phyloP scores from a whole-genome alignment of 352 stramenopile species.

The Blastocystis sp. region DNA sequence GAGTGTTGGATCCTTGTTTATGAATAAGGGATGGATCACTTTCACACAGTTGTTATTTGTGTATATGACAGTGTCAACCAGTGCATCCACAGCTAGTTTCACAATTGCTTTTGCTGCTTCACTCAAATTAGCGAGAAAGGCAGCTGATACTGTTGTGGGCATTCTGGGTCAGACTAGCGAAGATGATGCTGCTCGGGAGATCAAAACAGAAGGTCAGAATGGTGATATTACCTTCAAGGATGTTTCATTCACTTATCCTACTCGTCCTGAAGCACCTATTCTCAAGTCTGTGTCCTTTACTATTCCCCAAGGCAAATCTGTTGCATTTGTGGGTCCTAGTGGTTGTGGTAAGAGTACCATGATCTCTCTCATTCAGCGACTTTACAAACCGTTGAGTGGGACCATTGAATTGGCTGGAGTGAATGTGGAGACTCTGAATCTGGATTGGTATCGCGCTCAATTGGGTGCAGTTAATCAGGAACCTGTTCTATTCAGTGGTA shows the following conservation, averaged over 20 bases:
- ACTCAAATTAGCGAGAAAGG: neutral
- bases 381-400: conserved; percentile 69
- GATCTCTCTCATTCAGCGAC: conserved; percentile 70
- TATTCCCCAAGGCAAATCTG: conserved; percentile 75
- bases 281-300: conserved; percentile 79
- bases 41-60: neutral
- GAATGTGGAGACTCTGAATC: neutral
- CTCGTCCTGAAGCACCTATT: conserved; percentile 76
- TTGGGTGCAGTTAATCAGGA: conserved; percentile 86
- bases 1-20: neutral
- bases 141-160: neutral
- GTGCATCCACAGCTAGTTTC: neutral
- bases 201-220: neutral
- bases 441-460: conserved; percentile 72
- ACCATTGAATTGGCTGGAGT: neutral
- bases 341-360: conserved; percentile 46
- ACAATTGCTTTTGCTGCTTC: conserved; percentile 11
- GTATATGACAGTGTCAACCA: conserved; percentile 1
- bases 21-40: neutral
- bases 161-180: neutral
- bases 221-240: conserved; percentile 79
- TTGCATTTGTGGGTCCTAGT: conserved; percentile 72
- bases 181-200: neutral
- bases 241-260: conserved; percentile 85
- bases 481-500: conserved; percentile 82